Percentiles rank a stretch among this genome's conserved stretches.
Evolutionary conservation across 352 stramenopile genomes (phyloP).

Genomic region (Phytophthora litchii): DNA sequence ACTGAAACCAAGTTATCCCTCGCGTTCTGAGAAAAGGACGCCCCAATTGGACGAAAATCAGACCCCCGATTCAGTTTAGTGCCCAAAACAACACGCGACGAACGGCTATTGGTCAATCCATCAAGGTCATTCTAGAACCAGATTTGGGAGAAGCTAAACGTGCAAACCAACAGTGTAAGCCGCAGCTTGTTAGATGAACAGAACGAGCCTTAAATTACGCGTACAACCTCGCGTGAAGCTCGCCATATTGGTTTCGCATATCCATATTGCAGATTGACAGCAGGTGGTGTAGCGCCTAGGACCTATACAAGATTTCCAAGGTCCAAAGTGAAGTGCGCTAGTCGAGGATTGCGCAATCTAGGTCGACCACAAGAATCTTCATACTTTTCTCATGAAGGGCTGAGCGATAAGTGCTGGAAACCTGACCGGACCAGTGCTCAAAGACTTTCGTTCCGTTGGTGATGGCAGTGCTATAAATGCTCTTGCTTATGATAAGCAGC

Average conservation of each 20-base stretch:
- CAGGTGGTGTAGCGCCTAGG: background rate
- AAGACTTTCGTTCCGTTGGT: background rate
- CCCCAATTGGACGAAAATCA: conserved; percentile 19
- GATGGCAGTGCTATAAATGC: background rate
- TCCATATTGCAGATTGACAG: background rate
- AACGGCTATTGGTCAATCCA: background rate
- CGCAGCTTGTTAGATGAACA: too few species aligned
- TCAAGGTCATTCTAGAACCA: conserved; percentile 4
- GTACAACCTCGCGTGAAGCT: too few species aligned
- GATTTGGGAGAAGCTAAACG: too few species aligned
- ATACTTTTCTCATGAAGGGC: background rate
- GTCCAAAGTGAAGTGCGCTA: too few species aligned
- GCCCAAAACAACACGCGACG: conserved; percentile 4
- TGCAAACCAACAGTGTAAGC: too few species aligned
- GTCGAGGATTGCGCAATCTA: background rate
- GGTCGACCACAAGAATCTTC: background rate
- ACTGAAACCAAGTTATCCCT: conserved; percentile 10
- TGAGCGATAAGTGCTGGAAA: background rate
- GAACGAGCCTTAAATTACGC: too few species aligned
- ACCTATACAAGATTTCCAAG: too few species aligned
- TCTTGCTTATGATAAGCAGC: background rate
- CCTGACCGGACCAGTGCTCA: background rate
- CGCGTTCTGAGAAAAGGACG: conserved; percentile 23
- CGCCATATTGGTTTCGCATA: background rate
- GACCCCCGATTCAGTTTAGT: background rate